Conservation (phyloP, 257 asterid genomes). For the Nicotiana obtusifolia region DNA sequence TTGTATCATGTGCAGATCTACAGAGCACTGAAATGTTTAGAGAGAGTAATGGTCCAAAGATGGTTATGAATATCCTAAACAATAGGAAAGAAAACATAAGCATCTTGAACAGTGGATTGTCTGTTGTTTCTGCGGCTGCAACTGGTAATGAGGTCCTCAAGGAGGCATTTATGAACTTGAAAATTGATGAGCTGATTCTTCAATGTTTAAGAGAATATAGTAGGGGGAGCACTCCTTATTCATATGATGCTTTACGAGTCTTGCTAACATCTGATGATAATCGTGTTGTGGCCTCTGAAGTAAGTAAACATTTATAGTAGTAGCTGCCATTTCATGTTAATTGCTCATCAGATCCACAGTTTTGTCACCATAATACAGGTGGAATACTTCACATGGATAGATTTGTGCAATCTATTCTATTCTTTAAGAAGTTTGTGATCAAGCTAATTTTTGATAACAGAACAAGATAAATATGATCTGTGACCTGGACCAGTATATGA, state of each 20-base stretch:
- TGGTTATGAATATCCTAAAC: constrained; percentile 44
- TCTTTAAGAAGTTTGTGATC: background rate
- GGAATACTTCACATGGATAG: background rate
- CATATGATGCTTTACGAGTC: constrained; percentile 71
- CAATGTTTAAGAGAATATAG: constrained; percentile 50
- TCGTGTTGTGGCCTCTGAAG: constrained; percentile 92
- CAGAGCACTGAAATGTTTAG: constrained; percentile 65
- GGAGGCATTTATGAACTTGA: constrained; percentile 76
- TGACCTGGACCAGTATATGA: background rate
- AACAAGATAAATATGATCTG: background rate
- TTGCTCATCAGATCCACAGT: background rate
- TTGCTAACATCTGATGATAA: constrained; percentile 80
- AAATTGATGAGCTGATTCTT: constrained; percentile 66
- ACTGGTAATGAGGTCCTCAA: constrained; percentile 88
- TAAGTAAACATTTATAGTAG: constrained; percentile 27
- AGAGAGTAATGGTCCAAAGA: constrained; percentile 61
- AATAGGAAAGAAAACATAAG: constrained; percentile 42
- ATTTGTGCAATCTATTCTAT: background rate
- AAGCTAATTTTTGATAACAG: background rate
- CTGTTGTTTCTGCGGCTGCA: constrained; percentile 84
- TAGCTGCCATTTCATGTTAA: constrained; percentile 2
- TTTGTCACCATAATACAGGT: background rate
- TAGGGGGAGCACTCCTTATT: constrained; percentile 49
- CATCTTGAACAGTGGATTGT: constrained; percentile 61
- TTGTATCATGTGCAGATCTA: constrained; percentile 55